These are phyloP conservation scores for Aspergillus heteromorphus DNA, from an alignment of 495 filamentous ascomycete species.

Conservation along the genomic window DNA sequence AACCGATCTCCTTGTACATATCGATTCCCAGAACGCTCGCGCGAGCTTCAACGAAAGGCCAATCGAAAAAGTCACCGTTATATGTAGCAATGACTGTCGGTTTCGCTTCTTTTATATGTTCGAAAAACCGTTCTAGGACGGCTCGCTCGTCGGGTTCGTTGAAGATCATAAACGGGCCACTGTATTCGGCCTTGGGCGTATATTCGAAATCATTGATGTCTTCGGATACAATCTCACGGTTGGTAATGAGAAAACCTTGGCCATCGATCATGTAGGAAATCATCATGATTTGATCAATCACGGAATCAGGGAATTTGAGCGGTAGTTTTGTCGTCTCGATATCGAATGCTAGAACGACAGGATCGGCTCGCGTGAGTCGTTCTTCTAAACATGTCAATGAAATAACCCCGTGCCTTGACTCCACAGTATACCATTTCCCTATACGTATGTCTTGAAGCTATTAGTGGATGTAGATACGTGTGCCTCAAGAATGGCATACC, in stretches of 20 bases:
- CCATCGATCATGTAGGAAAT: conserved; percentile 99
- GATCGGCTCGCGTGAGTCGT: conserved; percentile 81
- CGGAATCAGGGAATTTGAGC: conserved; percentile 94
- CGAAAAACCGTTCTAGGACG: conserved; percentile 86
- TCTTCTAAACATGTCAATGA: conserved; percentile 82
- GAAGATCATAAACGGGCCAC: conserved; percentile 91
- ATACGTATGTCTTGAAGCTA: conserved; percentile 71
- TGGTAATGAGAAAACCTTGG: conserved; percentile 96
- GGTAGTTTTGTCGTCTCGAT: conserved; percentile 97
- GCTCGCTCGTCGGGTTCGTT: conserved; percentile 93
- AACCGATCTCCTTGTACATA: conserved; percentile 98
- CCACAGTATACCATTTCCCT: conserved; percentile 95
- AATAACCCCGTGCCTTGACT: conserved; percentile 85
- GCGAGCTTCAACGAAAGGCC: conserved; percentile 94
- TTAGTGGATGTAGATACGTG: conserved; percentile 11
- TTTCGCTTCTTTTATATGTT: conserved; percentile 88
- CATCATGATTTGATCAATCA: conserved; percentile 99
- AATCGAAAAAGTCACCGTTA: conserved; percentile 99
- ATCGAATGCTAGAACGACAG: conserved; percentile 94
- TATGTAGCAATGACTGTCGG: conserved; percentile 98
- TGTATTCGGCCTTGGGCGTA: conserved; percentile 93
- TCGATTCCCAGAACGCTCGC: conserved; percentile 94
- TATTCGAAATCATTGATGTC: conserved; percentile 99
- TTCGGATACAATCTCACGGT: conserved; percentile 95
- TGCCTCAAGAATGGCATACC: conserved; percentile 40